Conservation (phyloP, 345 rosid genomes). For the Sonneratia alba region DNA sequence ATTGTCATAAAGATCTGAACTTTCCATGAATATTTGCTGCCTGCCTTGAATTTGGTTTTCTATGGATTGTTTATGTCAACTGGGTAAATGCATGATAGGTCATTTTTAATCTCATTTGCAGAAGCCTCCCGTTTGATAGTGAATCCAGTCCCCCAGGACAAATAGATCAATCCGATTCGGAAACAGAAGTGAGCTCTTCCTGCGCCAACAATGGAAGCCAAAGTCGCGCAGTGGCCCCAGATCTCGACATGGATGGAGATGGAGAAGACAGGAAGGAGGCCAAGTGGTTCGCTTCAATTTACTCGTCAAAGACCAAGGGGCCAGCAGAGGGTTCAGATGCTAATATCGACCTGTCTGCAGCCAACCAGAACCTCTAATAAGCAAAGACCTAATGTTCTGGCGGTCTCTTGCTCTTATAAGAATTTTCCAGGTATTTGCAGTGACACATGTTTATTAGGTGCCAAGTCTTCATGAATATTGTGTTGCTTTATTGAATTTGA, state of each 20-base stretch:
- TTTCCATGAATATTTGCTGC: not conserved
- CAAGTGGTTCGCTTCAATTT: conserved; percentile 19
- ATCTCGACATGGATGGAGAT: conserved; percentile 34
- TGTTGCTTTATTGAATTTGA: not conserved
- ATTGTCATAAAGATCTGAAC: not conserved
- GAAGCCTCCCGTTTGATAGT: not conserved
- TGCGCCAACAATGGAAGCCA: conserved; percentile 41
- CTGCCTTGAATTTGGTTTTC: not conserved
- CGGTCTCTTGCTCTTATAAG: conserved; percentile 35
- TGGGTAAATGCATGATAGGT: not conserved
- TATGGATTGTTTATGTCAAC: not conserved
- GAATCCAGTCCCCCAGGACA: not conserved
- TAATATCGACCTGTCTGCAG: conserved; percentile 34
- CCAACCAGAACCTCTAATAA: conserved; percentile 17
- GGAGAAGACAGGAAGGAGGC: conserved; percentile 22
- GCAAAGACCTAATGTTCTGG: conserved; percentile 14
- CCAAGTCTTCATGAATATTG: not conserved
- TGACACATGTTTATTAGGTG: not conserved
- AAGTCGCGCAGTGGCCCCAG: conserved; percentile 33
- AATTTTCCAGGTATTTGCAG: conserved; percentile 45
- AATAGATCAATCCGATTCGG: not conserved
- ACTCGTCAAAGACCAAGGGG: conserved; percentile 20
- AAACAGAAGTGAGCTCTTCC: not conserved
- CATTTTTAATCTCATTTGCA: not conserved
- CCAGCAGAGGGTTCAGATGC: conserved; percentile 23